phyloP scores from a whole-genome alignment of 176 grass and related monocot species.

The Oryza coarctata region DNA sequence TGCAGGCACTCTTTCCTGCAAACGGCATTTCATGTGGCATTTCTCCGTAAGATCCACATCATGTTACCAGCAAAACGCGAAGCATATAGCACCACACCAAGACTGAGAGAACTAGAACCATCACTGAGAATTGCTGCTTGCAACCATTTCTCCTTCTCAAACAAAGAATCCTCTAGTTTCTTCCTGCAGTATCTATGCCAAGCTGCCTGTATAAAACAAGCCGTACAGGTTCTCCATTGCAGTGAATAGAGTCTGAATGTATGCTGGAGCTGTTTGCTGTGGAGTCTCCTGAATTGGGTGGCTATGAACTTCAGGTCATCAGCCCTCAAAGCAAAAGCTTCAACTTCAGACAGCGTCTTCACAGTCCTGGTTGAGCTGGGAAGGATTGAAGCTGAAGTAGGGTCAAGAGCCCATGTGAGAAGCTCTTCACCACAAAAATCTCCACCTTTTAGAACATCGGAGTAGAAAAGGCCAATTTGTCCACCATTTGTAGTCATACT shows the following conservation, averaged over 20 bases:
- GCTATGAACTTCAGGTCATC: conserved; percentile 92
- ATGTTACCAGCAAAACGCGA: conserved; percentile 83
- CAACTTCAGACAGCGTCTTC: conserved; percentile 79
- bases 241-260: conserved; percentile 89
- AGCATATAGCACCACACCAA: conserved; percentile 73
- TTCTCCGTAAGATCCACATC: conserved; percentile 64
- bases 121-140: conserved; percentile 65
- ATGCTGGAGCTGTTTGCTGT: conserved; percentile 82
- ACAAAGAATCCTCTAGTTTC: conserved; percentile 74
- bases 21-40: conserved; percentile 64
- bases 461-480: conserved; percentile 84
- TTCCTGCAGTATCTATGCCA: conserved; percentile 86
- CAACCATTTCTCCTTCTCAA: conserved; percentile 76
- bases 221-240: conserved; percentile 95
- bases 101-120: conserved; percentile 53
- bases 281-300: conserved; percentile 79
- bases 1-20: conserved; percentile 70
- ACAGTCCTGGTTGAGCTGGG: conserved; percentile 91
- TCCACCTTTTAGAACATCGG: conserved; percentile 71
- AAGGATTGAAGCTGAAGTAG: conserved; percentile 54
- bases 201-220: conserved; percentile 92
- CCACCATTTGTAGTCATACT: conserved; percentile 90
- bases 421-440: conserved; percentile 97
- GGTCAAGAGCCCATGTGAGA: conserved; percentile 93
- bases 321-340: conserved; percentile 83